Percentiles rank a stretch among this genome's conserved stretches.
Conservation (phyloP, 192 early-diverging fungal species). For the Gonapodya prolifera region DNA sequence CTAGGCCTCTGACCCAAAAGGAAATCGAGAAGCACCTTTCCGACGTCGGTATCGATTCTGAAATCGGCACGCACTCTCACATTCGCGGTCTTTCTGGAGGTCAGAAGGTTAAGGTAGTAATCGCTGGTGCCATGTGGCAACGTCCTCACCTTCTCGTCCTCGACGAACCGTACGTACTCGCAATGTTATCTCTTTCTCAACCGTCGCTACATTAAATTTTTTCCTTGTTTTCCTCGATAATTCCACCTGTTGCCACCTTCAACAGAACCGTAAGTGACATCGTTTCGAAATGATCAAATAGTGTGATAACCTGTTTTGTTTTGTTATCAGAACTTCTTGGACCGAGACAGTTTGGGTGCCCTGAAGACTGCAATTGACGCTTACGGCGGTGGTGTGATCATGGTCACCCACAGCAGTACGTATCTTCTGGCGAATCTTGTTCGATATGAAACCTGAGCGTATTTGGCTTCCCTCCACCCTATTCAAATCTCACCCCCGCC, state of each 20-base stretch:
- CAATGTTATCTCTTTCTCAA: constrained; percentile 27
- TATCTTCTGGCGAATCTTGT: background rate
- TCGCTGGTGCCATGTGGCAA: constrained; percentile 74
- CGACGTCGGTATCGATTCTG: constrained; percentile 62
- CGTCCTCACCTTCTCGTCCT: constrained; percentile 72
- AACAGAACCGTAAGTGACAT: no score
- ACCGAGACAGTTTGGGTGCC: background rate
- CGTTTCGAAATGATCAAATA: no score
- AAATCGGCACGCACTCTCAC: constrained; percentile 64
- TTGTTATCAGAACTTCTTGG: constrained; percentile 1
- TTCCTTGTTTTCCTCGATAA: no score
- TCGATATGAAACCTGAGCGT: background rate
- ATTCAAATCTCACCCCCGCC: background rate
- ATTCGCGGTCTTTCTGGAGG: constrained; percentile 68
- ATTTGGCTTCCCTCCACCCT: background rate
- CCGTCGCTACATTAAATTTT: no score
- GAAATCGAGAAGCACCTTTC: constrained; percentile 55
- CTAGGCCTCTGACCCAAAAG: constrained; percentile 42
- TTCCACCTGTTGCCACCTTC: no score
- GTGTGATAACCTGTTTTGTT: no score
- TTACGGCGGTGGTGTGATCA: constrained; percentile 1
- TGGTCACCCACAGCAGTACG: background rate
- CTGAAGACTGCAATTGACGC: background rate
- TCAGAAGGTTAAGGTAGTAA: constrained; percentile 79
- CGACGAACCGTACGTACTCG: constrained; percentile 52